Evolutionary conservation across 805 yeast genomes (phyloP).

Genomic region (Lipomyces spencermartinsiae): DNA sequence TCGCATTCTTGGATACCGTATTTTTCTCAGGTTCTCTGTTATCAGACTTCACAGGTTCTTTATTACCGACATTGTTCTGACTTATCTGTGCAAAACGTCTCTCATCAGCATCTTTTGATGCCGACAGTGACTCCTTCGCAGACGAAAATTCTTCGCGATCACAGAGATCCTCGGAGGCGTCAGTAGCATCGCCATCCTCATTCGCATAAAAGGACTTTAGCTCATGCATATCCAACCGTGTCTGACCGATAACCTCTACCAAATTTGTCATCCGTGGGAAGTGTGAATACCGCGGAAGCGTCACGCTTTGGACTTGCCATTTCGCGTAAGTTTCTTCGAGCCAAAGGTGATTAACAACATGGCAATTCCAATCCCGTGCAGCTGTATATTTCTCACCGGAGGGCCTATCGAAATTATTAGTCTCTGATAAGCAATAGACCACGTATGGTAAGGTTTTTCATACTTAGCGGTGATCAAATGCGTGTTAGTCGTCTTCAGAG

Average conservation of each 20-base stretch:
- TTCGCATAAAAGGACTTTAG: conserved; percentile 51
- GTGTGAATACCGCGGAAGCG: conserved; percentile 55
- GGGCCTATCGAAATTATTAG: conserved; percentile 47
- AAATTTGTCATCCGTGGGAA: conserved; percentile 53
- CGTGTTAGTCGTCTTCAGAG: conserved; percentile 67
- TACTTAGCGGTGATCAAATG: conserved; percentile 66
- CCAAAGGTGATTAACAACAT: conserved; percentile 83
- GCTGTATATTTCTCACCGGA: conserved; percentile 78
- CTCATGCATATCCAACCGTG: conserved; percentile 53
- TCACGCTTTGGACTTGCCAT: conserved; percentile 62
- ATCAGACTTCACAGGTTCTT: neutral
- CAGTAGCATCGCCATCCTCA: conserved; percentile 32
- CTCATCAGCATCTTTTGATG: neutral
- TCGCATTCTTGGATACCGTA: conserved; percentile 9
- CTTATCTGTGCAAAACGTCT: conserved; percentile 33
- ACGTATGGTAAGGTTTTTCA: neutral
- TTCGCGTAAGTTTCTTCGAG: conserved; percentile 75
- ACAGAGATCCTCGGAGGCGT: conserved; percentile 17
- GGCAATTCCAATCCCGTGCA: conserved; percentile 71
- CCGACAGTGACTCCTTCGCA: conserved; percentile 15
- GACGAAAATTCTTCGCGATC: conserved; percentile 11
- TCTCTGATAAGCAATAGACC: conserved; percentile 2
- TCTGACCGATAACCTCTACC: conserved; percentile 60
- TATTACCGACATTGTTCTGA: conserved; percentile 21
- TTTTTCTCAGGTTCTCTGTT: neutral